Evolutionary conservation across 1,139 yeast genomes (phyloP), one percentile per base, ranked within the genome.

Genomic region (Debaryomyces singareniensis): DNA sequence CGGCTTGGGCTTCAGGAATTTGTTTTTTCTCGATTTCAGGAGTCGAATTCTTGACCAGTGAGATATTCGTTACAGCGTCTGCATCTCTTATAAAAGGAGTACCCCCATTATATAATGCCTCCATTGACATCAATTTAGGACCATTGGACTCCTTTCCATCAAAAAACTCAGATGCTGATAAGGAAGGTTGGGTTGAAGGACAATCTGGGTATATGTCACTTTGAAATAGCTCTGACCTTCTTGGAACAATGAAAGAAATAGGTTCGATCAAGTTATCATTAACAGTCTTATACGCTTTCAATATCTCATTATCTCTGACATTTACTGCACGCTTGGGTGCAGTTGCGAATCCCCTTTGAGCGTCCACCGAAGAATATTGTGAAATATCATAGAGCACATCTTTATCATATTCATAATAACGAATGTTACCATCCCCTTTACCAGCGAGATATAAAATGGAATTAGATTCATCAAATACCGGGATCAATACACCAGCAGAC

Each of bases 391-490:
- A 77, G 38, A 91, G 67, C 43, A 76, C 80, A 49, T 91, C 97
- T 44, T 82, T 77, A 41, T 78, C 84, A 51, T 72, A 85, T 58
- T 91, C 97, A 50, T 67, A 87, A 59, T 89, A 89, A 49, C 96
- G 84, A 50, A 91, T 86, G 55, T 91, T 91, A 48, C 98, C 97
- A 55, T 91, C 98, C 53, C 98, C 99, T 57, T 91, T 91, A 44
- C 98, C 98, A 22, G 95, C 97, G 40, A 91, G 66, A 52, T 82
- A 91, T 38, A 93, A 67, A 35, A 89, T 76, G 36, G 79, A 75
- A 32, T 85, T 86, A 25, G 83, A 75, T 25, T 75, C 82, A 50
- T 91, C 99, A 50, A 66, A 93, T 48, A 81, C 73, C 15, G 98
- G 98, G 71, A 93, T 80, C 53, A 87, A 67, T 22, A 91, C 86